phyloP scores from a whole-genome alignment of 2,329 filamentous ascomycete species.

The Teratosphaeria gauchensis region DNA sequence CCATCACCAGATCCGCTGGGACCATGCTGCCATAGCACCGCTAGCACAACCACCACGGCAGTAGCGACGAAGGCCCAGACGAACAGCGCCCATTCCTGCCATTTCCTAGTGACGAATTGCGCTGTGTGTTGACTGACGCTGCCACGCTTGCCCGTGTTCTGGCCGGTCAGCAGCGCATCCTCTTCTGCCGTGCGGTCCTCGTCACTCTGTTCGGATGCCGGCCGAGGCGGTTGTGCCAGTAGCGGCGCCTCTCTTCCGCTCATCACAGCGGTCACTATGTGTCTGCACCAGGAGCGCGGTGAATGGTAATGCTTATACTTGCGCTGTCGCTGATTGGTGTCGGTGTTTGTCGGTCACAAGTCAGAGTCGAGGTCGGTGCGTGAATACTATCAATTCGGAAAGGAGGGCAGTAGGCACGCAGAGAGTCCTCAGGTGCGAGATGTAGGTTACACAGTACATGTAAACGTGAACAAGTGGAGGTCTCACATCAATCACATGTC shows the following conservation, averaged over 20 bases:
- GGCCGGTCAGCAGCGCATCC: slow-evolving; percentile 52
- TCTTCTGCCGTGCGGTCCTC: slow-evolving; percentile 47
- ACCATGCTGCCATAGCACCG: slow-evolving; percentile 65
- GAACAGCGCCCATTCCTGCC: slow-evolving; percentile 69
- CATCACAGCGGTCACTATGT: background rate
- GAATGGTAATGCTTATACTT: background rate
- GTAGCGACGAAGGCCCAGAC: slow-evolving; percentile 77
- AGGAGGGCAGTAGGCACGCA: background rate
- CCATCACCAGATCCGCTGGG: background rate
- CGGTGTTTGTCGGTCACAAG: background rate
- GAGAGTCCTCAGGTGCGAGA: background rate
- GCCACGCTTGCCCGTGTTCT: slow-evolving; percentile 27
- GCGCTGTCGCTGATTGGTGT: background rate
- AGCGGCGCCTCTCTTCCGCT: slow-evolving; percentile 40
- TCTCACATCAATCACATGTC: background rate
- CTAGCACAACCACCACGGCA: slow-evolving; percentile 65
- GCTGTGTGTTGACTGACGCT: slow-evolving; percentile 5
- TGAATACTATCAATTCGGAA: background rate
- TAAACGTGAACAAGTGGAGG: background rate
- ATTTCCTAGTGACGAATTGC: slow-evolving; percentile 44
- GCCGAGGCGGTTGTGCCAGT: slow-evolving; percentile 37
- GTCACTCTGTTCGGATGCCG: slow-evolving; percentile 47
- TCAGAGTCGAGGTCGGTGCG: background rate
- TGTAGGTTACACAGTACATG: background rate
- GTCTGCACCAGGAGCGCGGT: background rate